Base-by-base conservation (phyloP, 371 early-diverging fungal genomes). In the Syncephalastrum sp. region DNA sequence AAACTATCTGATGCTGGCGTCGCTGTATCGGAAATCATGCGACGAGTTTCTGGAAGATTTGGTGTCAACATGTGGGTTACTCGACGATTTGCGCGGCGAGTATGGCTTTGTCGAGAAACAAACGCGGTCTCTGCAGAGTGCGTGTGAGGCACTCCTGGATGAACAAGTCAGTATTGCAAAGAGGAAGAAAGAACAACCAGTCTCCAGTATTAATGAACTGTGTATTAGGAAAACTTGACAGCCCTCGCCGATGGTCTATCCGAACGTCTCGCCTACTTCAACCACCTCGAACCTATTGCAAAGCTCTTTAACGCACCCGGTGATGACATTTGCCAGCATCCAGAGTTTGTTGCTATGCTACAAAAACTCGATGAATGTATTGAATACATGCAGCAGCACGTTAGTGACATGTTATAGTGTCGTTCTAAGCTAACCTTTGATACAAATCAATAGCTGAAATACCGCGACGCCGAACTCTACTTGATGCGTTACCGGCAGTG, bases 401-500 rank as follows among this genome's bases (percentile, higher is more conserved):
- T 91, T 80, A 56, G 78, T 52, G 14, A 19, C 16, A 19, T 33
- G 14, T 5, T 5, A 14, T 41, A 7, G 21, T 52, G 53, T 33
- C 41, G 16, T 38, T 8, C 15, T 33, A 15, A 8, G 16, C 38
- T 33, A 1, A 52, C 2, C 19, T 7, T 7, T 0, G 13, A 2
- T 1, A 7, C 29, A 23, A 6, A n/a, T 49, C 19, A 8, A 46
- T 68, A 91, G 84, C 66, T 82, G 19, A 72, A 75, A 12, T 94
- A 90, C 65, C 82, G 82, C 21, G 97, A 96, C 69, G 83, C 94
- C 3, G 95, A 93, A 53, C 78, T 95, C 38, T 95, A 94, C 64
- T 74, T 86, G 24, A 92, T 94, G 92, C 81, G 94, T 21, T 95
- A 91, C 68, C 80, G 91, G 21, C 94, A 93, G 64, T 94, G 94